Evolutionary conservation across 768 basidiomycete genomes (phyloP), one percentile per base, ranked within the genome.

Genomic region (Amyloporia xantha): DNA sequence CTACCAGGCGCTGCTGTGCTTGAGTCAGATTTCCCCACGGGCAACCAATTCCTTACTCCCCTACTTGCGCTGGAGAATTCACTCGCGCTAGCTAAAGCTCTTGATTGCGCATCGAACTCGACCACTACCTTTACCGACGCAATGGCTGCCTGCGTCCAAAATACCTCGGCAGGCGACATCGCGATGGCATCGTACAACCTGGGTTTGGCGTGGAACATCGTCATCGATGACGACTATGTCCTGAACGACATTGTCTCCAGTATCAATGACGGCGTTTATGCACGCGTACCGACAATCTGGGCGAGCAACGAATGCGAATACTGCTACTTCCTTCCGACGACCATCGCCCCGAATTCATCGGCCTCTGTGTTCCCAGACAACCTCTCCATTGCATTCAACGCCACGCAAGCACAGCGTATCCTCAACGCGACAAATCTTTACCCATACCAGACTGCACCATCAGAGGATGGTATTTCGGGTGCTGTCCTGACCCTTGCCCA

Each of bases 241-340:
- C 50, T 51, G 15, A 42, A 44, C 33, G 50, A 51, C 28, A 51
- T 51, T 15, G 35, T 39, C 27, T 35, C 44, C 19, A 51, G 50
- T 33, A 51, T 51, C 17, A 39, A n/a, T 4, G 50, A 51, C n/a
- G 50, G 50, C 21, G 27, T 41, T 7, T 51, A 51, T 35, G 39
- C 37, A 2, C 50, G 50, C 25, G 50, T 51, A 20, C 50, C 50
- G 17, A 51, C 44, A 5, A 51, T 51, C 19, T 51, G 44, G 44
- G 27, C 44, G 44, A 51, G 40, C 44, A 51, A 51, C 30, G 38
- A 51, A n/a, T 51, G 50, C 50, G 50, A 51, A 17, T 51, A 46
- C 28, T 51, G 50, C 39, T 51, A 46, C 40, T 51, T 51, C 50
- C 38, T 51, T 4, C 50, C 50, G 5, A 39, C 44, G 21, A 46